Evolutionary conservation across 2,329 filamentous ascomycete species (phyloP).

Genomic region (Scleromitrula shiraiana): DNA sequence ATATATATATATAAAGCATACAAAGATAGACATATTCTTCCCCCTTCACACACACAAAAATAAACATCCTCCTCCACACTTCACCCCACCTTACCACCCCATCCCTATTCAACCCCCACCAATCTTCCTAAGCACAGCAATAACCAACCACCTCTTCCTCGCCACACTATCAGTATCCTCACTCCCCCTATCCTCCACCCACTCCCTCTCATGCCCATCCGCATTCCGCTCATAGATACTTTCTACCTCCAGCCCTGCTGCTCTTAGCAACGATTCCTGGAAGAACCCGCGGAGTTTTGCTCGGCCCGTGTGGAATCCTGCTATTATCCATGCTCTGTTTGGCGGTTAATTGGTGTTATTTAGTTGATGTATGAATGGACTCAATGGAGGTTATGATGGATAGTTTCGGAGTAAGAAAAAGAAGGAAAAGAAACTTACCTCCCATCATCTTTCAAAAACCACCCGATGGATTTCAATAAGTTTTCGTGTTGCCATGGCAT

Average conservation of each 20-base stretch:
- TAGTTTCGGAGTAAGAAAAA: not conserved
- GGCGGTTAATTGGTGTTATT: not conserved
- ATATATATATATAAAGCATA: too few relatives aligned
- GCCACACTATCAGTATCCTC: slow-evolving; percentile 54
- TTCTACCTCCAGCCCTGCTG: slow-evolving; percentile 51
- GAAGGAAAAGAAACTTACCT: slow-evolving; percentile 24
- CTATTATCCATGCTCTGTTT: slow-evolving; percentile 49
- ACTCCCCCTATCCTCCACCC: slow-evolving; percentile 49
- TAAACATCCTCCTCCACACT: not conserved
- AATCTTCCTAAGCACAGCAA: slow-evolving; percentile 41
- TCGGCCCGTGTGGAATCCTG: slow-evolving; percentile 65
- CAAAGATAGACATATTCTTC: too few relatives aligned
- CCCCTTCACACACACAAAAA: too few relatives aligned
- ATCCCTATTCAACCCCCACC: not conserved
- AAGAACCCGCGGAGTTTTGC: slow-evolving; percentile 60
- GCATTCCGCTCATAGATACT: slow-evolving; percentile 62
- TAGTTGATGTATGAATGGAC: not conserved
- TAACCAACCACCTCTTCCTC: slow-evolving; percentile 63
- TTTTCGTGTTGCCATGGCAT: slow-evolving; percentile 66
- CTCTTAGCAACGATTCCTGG: slow-evolving; percentile 37
- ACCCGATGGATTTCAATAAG: slow-evolving; percentile 51
- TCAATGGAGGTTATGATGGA: not conserved
- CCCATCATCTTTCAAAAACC: slow-evolving; percentile 45
- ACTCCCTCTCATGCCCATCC: slow-evolving; percentile 52
- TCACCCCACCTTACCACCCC: not conserved